Percentiles rank a stretch among this genome's conserved stretches.
Conservation (phyloP, 805 yeast species). For the Hanseniaspora meyeri region DNA sequence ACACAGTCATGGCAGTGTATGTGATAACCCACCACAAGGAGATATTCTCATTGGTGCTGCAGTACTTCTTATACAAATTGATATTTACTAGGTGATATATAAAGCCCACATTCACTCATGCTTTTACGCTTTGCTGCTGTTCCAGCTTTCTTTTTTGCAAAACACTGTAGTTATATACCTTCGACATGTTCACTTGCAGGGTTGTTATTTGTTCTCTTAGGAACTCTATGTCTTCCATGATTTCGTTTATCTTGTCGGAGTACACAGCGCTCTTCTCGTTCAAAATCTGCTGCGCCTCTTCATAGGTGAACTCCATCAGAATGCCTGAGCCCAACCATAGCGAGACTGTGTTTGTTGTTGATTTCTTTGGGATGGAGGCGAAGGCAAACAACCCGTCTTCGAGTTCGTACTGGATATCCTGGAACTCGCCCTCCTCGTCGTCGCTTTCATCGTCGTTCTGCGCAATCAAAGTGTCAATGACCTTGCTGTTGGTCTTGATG, state of each 20-base stretch:
- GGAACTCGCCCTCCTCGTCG: slow-evolving; percentile 29
- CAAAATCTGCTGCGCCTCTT: slow-evolving; percentile 70
- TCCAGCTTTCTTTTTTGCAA: slow-evolving; percentile 48
- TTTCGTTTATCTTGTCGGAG: slow-evolving; percentile 41
- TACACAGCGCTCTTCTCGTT: slow-evolving; percentile 51
- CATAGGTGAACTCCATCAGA: slow-evolving; percentile 86
- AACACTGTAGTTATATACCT: slow-evolving; percentile 82
- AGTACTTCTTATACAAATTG: background rate
- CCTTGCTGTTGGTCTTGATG: slow-evolving; percentile 67
- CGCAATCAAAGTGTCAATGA: slow-evolving; percentile 39
- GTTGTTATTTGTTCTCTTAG: slow-evolving; percentile 88
- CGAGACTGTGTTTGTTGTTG: slow-evolving; percentile 42
- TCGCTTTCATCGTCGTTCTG: slow-evolving; percentile 27
- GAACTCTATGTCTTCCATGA: slow-evolving; percentile 79
- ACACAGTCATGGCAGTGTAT: background rate
- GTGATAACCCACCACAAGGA: slow-evolving; percentile 3
- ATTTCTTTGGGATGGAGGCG: slow-evolving; percentile 55
- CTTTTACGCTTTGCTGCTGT: background rate
- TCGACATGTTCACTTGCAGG: slow-evolving; percentile 93
- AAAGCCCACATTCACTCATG: background rate
- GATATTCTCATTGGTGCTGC: background rate
- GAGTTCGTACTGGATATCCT: slow-evolving; percentile 75
- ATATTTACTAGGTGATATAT: background rate
- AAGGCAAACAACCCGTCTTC: slow-evolving; percentile 85
- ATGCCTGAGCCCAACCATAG: slow-evolving; percentile 98